Conservation (phyloP, 129 eudicot species). For the Flaveria ramosissima region DNA sequence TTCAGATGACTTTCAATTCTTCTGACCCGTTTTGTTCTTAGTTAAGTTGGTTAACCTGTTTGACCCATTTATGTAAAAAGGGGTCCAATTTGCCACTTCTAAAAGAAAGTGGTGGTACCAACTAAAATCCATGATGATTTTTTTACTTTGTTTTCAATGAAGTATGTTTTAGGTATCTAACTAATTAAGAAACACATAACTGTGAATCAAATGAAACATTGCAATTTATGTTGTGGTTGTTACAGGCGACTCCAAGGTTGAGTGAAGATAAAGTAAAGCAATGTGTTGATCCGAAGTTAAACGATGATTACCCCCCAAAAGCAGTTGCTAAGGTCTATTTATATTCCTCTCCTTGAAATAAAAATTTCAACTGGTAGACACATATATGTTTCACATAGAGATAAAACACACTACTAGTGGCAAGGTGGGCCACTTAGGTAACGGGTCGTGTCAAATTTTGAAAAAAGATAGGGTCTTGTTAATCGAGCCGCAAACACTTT, state of each 20-base stretch:
- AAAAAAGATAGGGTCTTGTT: background rate
- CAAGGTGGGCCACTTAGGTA: background rate
- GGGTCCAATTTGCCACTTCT: background rate
- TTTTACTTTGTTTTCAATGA: background rate
- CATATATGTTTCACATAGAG: background rate
- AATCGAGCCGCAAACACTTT: background rate
- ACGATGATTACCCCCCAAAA: conserved; percentile 70
- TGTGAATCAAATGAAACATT: background rate
- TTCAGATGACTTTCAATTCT: background rate
- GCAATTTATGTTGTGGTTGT: conserved; percentile 20
- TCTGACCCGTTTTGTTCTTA: background rate
- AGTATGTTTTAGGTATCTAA: background rate
- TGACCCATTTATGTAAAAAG: background rate
- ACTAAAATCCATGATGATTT: background rate
- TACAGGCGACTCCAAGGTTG: conserved; percentile 81
- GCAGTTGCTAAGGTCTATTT: conserved; percentile 75
- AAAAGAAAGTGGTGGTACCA: background rate
- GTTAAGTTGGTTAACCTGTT: too few species aligned
- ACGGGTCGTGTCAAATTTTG: background rate
- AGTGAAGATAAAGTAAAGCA: conserved; percentile 91
- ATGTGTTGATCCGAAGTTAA: conserved; percentile 86
- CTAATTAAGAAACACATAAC: background rate
- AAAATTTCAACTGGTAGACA: background rate
- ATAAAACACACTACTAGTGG: background rate
- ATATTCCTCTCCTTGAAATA: background rate